These are phyloP conservation scores for Elaeis guineensis DNA, from an alignment of 176 grass and related monocot genomes.

Conservation along the genomic window DNA sequence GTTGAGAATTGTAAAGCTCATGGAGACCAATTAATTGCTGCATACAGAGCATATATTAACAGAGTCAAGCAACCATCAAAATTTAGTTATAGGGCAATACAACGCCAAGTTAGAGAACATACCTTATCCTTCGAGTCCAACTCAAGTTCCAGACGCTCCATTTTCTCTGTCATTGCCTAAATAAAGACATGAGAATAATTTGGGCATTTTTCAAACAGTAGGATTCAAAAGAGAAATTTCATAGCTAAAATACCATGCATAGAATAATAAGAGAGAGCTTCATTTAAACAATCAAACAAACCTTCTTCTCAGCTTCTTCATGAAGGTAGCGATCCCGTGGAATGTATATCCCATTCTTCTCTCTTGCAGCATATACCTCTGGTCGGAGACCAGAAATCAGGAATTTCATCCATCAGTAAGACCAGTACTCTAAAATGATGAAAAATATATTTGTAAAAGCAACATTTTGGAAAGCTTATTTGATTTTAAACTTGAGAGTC, in stretches of 20 bases:
- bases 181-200: not conserved
- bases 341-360: constrained; percentile 99
- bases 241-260: no score
- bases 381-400: constrained; percentile 13
- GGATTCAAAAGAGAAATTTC: no score
- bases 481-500: no score
- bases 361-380: constrained; percentile 99
- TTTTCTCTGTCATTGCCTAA: constrained; percentile 95
- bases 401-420: no score
- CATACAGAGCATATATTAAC: constrained; percentile 14
- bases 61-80: not conserved
- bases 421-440: no score
- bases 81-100: no score
- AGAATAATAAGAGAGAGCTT: not conserved
- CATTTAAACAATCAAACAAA: constrained; percentile 18
- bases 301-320: constrained; percentile 99
- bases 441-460: no score
- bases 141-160: constrained; percentile 80
- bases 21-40: constrained; percentile 94
- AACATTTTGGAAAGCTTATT: no score
- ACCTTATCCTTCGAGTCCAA: constrained; percentile 96
- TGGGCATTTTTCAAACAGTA: no score
- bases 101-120: constrained; percentile 2
- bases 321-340: constrained; percentile 82
- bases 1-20: constrained; percentile 87